Base-by-base conservation (phyloP, 2,329 filamentous ascomycete species). In the Paecilomyces formosus region DNA sequence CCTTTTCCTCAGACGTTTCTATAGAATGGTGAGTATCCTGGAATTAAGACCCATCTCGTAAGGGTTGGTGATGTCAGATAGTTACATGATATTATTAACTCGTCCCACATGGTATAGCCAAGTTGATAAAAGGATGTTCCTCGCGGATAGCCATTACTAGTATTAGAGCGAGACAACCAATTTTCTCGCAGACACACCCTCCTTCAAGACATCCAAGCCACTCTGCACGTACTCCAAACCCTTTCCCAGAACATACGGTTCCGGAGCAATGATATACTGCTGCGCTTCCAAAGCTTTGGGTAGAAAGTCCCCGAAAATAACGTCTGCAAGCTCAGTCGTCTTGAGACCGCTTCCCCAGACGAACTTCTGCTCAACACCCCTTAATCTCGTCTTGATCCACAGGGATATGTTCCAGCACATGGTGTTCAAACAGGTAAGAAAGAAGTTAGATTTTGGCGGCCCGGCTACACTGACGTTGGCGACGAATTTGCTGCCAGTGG, bases 221-320 rank as follows among this genome's bases (percentile, higher is more conserved):
- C 26, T 53, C 55, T 57, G 55, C 18, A 57, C 50, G 45, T 49
- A 18, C 50, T 49, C 55, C 2, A 57, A 22, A 2, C 55, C 55
- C 26, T 18, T 54, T 1, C 55, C 57, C 11, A 76, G 64, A 6
- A 78, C 66, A 31, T 72, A 50, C 5, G 74, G 65, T 57, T 70
- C 66, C 6, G 76, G 76, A 12, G 67, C 58, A 35, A 66, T 59
- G 50, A 66, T 62, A 51, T 73, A 68, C 9, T 55, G 62, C 1
- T 72, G 71, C 2, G 55, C 58, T 49, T 61, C 61, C 11, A 74
- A 60, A 5, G 72, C 72, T n/a, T 57, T 45, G 1, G 71, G 69
- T 12, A 75, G 54, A 54, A 67, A 74, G 26, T 72, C 67, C 22
- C 65, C 60, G 56, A 66, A 75, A 5, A 74, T 60, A 3, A 66